Conservation (phyloP, 768 basidiomycete species). For the Russula virescens region DNA sequence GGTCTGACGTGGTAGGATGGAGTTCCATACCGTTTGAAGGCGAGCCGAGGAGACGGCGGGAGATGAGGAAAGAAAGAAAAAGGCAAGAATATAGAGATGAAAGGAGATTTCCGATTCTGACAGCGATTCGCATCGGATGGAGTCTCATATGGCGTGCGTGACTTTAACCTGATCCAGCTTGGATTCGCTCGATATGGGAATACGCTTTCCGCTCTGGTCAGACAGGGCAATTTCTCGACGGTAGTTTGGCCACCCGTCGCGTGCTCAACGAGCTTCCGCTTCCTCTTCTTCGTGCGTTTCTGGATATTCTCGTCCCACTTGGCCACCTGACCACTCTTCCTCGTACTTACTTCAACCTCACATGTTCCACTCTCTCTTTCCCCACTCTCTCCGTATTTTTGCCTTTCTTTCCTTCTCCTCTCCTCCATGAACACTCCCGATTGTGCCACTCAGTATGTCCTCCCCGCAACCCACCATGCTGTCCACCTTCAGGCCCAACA, state of each 20-base stretch:
- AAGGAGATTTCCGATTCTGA: conserved; percentile 23
- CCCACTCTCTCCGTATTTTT: not conserved
- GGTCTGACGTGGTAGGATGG: not conserved
- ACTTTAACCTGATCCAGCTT: conserved; percentile 21
- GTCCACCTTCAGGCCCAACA: not conserved
- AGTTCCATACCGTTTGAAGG: not conserved
- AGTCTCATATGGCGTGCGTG: conserved; percentile 3
- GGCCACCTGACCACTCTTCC: conserved; percentile 16
- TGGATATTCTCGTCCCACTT: conserved; percentile 15
- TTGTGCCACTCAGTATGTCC: not conserved
- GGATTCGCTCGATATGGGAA: conserved; percentile 5
- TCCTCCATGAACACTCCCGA: not conserved
- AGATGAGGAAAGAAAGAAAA: conserved; percentile 11
- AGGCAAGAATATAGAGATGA: conserved; percentile 9
- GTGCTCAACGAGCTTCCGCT: not conserved
- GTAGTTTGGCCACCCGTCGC: not conserved
- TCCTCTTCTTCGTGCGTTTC: conserved; percentile 13
- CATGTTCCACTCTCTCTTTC: conserved; percentile 7
- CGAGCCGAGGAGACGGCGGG: conserved; percentile 2
- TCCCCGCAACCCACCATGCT: not conserved
- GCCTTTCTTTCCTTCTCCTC: not conserved
- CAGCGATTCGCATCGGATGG: conserved; percentile 22
- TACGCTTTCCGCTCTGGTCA: not conserved
- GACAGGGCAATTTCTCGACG: not conserved
- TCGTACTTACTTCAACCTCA: conserved; percentile 11